Evolutionary conservation across 2,329 filamentous ascomycete species (phyloP).

Genomic region (Neonectria faginata): DNA sequence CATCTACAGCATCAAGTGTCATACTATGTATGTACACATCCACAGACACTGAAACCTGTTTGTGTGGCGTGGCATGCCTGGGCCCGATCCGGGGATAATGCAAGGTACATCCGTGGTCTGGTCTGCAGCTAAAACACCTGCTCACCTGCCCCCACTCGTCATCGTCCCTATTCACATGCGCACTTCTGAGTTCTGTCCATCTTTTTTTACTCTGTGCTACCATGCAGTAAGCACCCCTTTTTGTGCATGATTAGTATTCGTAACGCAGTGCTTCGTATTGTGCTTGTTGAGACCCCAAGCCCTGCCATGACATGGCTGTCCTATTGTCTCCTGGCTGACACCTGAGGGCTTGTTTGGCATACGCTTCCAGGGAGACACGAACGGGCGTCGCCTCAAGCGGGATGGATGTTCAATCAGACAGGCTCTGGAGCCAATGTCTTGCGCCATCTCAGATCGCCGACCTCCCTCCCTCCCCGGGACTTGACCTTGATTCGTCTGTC

Average conservation of each 20-base stretch:
- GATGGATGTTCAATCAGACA: slow-evolving; percentile 21
- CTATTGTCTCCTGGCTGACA: neutral
- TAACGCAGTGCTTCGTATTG: neutral
- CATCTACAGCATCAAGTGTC: neutral
- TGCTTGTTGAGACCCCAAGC: neutral
- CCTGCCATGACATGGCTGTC: neutral
- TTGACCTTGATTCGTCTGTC: slow-evolving; percentile 3
- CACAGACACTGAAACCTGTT: slow-evolving; percentile 14
- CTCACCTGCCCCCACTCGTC: slow-evolving; percentile 1
- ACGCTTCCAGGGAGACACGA: neutral
- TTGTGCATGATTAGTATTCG: neutral
- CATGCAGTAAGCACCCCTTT: neutral
- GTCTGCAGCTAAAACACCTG: slow-evolving; percentile 26
- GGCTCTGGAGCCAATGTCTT: slow-evolving; percentile 32
- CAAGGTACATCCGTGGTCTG: slow-evolving; percentile 30
- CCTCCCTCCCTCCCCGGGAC: slow-evolving; percentile 16
- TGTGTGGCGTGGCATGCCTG: slow-evolving; percentile 12
- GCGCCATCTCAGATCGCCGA: slow-evolving; percentile 24
- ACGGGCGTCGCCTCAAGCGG: slow-evolving; percentile 26
- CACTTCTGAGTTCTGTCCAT: neutral
- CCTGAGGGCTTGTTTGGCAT: neutral
- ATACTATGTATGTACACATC: neutral
- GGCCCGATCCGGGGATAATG: slow-evolving; percentile 25
- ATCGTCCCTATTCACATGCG: neutral
- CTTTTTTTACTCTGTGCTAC: neutral